Evolutionary conservation across 202 grass and related monocot genomes (phyloP).

Genomic region (Zizania palustris): DNA sequence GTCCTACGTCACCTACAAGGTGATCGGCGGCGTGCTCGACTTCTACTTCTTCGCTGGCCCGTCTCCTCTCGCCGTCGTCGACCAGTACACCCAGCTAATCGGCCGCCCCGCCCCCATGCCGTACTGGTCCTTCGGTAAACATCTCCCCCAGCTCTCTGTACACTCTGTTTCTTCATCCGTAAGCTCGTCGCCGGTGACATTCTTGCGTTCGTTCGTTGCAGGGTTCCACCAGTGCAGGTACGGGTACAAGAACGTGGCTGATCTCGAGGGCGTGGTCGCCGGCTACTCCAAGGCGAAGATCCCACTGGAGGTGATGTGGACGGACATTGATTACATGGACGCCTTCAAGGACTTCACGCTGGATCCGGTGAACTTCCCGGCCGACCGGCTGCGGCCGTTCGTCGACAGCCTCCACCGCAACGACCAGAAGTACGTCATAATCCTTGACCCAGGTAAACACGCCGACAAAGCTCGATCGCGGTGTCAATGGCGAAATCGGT

Average conservation of each 20-base stretch:
- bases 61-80: constrained; percentile 57
- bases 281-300: constrained; percentile 75
- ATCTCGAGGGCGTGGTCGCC: constrained; percentile 68
- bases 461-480: background rate
- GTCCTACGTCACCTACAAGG: constrained; percentile 70
- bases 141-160: background rate
- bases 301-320: constrained; percentile 95
- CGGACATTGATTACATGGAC: constrained; percentile 98
- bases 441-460: constrained; percentile 68
- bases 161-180: background rate
- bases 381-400: constrained; percentile 50
- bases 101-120: constrained; percentile 75
- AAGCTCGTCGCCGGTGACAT: background rate
- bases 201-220: constrained; percentile 16
- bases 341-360: constrained; percentile 84
- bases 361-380: constrained; percentile 80
- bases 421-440: constrained; percentile 82
- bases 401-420: constrained; percentile 70
- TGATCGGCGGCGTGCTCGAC: constrained; percentile 87
- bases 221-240: constrained; percentile 85
- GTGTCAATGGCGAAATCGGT: background rate
- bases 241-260: constrained; percentile 69
- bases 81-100: constrained; percentile 87
- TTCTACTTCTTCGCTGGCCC: constrained; percentile 88
- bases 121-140: constrained; percentile 87